phyloP scores from a whole-genome alignment of 1,284 basidiomycete genomes.

The Marasmius sp. region DNA sequence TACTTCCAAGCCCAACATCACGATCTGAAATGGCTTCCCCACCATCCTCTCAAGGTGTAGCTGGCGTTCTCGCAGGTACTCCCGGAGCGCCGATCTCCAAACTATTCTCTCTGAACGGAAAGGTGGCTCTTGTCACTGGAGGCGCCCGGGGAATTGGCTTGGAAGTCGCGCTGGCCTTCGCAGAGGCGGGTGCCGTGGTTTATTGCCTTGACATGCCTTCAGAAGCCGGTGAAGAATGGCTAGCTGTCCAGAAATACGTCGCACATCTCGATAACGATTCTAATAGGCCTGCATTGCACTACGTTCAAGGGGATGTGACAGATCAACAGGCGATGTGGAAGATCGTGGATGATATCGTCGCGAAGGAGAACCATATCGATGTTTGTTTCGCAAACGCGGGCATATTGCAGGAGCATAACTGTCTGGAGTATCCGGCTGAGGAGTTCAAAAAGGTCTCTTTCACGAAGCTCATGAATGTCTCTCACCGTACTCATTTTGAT shows the following conservation, averaged over 20 bases:
- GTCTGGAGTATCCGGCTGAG: slow-evolving; percentile 68
- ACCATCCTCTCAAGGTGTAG: neutral
- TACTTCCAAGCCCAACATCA: too few species aligned
- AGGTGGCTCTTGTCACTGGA: slow-evolving; percentile 79
- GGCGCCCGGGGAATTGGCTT: slow-evolving; percentile 82
- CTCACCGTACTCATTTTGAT: neutral
- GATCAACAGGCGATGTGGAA: slow-evolving; percentile 61
- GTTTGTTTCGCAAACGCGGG: slow-evolving; percentile 79
- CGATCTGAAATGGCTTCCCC: neutral
- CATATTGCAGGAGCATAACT: slow-evolving; percentile 62
- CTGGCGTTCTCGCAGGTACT: neutral
- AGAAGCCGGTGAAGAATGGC: slow-evolving; percentile 68
- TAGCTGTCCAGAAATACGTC: slow-evolving; percentile 53
- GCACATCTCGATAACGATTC: slow-evolving; percentile 42
- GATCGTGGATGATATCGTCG: slow-evolving; percentile 57
- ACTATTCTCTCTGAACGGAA: slow-evolving; percentile 73
- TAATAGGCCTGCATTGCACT: slow-evolving; percentile 50
- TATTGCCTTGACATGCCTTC: slow-evolving; percentile 76
- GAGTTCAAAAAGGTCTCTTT: slow-evolving; percentile 63
- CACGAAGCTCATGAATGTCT: neutral
- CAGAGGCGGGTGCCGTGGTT: slow-evolving; percentile 77
- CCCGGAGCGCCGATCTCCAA: slow-evolving; percentile 55
- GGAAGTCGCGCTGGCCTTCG: slow-evolving; percentile 76
- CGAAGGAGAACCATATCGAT: slow-evolving; percentile 66
- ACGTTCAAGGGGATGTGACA: slow-evolving; percentile 64